Conservation (phyloP, 2,329 filamentous ascomycete genomes). For the Lizonia empirigonia region DNA sequence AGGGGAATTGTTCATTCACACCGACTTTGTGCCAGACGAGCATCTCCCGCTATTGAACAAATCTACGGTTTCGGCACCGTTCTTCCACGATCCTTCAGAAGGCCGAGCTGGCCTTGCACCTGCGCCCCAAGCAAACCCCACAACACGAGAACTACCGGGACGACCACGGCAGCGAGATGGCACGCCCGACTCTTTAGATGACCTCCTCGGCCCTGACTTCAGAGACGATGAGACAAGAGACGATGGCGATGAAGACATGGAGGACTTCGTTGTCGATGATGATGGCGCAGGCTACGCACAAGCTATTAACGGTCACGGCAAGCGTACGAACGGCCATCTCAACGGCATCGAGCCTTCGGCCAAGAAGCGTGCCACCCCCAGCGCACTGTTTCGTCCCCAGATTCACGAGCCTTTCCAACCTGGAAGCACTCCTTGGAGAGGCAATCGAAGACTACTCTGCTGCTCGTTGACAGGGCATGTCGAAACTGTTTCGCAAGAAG, state of each 20-base stretch:
- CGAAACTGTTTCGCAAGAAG: slow-evolving; percentile 96
- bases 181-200: slow-evolving; percentile 79
- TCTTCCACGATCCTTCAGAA: slow-evolving; percentile 78
- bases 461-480: slow-evolving; percentile 93
- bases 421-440: slow-evolving; percentile 93
- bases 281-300: slow-evolving; percentile 88
- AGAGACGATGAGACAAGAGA: slow-evolving; percentile 55
- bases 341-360: slow-evolving; percentile 51
- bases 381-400: slow-evolving; percentile 62
- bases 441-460: slow-evolving; percentile 90
- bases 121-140: slow-evolving; percentile 58
- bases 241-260: slow-evolving; percentile 55
- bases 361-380: slow-evolving; percentile 59
- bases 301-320: slow-evolving; percentile 64
- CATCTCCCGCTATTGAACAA: slow-evolving; percentile 57
- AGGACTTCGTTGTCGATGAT: slow-evolving; percentile 92
- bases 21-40: slow-evolving; percentile 64
- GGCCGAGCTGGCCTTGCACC: slow-evolving; percentile 71
- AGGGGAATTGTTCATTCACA: slow-evolving; percentile 90
- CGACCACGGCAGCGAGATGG: slow-evolving; percentile 59
- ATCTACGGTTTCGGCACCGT: slow-evolving; percentile 75
- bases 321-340: slow-evolving; percentile 60
- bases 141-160: slow-evolving; percentile 58
- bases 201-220: slow-evolving; percentile 70
- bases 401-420: slow-evolving; percentile 89